phyloP scores from a whole-genome alignment of 2,329 filamentous ascomycete species.

The Fusarium tricinctum region DNA sequence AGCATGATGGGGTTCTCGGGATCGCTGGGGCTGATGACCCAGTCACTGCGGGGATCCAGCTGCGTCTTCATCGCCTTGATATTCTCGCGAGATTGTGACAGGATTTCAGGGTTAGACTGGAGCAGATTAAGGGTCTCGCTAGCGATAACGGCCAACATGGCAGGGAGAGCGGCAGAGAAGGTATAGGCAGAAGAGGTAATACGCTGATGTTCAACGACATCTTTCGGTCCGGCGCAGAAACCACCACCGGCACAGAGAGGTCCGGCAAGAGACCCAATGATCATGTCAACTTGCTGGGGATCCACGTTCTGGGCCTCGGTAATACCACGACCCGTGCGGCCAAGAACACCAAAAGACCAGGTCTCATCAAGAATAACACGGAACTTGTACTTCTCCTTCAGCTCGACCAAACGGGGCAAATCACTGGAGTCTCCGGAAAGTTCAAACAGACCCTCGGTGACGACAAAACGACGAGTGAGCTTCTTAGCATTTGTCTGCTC shows the following conservation, averaged over 20 bases:
- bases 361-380: constrained; percentile 97
- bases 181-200: constrained; percentile 94
- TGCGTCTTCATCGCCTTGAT: constrained; percentile 88
- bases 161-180: constrained; percentile 93
- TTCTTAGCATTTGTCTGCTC: constrained; percentile 89
- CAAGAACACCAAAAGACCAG: constrained; percentile 95
- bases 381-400: constrained; percentile 98
- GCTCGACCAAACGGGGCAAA: constrained; percentile 89
- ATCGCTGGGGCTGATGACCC: constrained; percentile 85
- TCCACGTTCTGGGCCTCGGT: constrained; percentile 98
- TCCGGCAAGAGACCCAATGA: constrained; percentile 91
- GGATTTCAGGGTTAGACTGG: constrained; percentile 86
- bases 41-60: constrained; percentile 93
- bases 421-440: constrained; percentile 87
- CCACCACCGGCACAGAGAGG: constrained; percentile 93
- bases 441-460: constrained; percentile 96
- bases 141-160: constrained; percentile 94
- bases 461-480: constrained; percentile 92
- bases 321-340: constrained; percentile 89
- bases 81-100: constrained; percentile 85
- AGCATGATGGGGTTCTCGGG: constrained; percentile 90
- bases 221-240: constrained; percentile 92
- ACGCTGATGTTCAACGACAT: constrained; percentile 96
- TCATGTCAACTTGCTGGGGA: constrained; percentile 94
- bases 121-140: constrained; percentile 90